Evolutionary conservation across 2,329 filamentous ascomycete genomes (phyloP), one percentile per base, ranked within the genome.

Genomic region (Diaporthe nobilis): DNA sequence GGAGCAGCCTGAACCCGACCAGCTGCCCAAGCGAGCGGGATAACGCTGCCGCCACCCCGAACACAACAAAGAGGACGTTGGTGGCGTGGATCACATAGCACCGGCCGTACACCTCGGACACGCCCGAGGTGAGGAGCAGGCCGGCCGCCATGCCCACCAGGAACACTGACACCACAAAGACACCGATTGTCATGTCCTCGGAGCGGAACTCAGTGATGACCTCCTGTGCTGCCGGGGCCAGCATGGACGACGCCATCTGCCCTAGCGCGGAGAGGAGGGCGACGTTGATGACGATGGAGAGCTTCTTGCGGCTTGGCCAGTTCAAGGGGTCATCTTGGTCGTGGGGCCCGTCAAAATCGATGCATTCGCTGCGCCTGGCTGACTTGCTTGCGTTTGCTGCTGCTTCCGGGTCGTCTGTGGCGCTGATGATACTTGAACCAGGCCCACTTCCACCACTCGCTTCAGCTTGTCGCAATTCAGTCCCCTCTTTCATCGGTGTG

Each of bases 181-280:
- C 55, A 4, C 17, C 55, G 2, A 58, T 10, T 1, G 55, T 58
- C 17, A 31, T 6, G 28, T 58, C 9, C 7, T 20, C 13, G 31
- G 31, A 58, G 17, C 22, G 28, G 5, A 58, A 58, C 4, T 58
- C 55, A 0, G 55, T 5, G 55, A 58, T 58, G 17, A 58, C 55
- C 28, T 58, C 15, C 31, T 13, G 17, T 4, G 55, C 55, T 7
- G 55, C 55, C 55, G 55, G 55, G 13, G 55, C 55, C 9, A 37
- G 55, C 31, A 58, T 58, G 28, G 28, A 58, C 28, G 55, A 58
- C 28, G 55, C 55, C 55, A 58, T 58, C 55, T 58, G 55, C 8
- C 55, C 55, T 17, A 58, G 55, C 5, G 55, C 55, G 17, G 55
- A 58, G 31, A 58, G 55, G 3, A 58, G 55, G 28, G 55, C 55